Evolutionary conservation across 768 basidiomycete species (phyloP).

Genomic region (Candolleomyces eurysporus): DNA sequence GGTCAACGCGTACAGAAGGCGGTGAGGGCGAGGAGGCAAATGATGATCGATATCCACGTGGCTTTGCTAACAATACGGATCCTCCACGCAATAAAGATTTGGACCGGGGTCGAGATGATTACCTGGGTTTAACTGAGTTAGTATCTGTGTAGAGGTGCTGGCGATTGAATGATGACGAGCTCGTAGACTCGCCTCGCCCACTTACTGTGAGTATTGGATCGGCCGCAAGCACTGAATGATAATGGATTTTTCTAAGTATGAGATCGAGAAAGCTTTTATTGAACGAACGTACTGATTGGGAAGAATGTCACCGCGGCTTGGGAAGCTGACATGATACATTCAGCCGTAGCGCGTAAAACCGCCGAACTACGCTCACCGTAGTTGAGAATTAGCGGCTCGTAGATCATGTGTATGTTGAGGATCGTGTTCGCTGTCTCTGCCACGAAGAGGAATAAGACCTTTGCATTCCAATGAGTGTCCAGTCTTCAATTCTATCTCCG

Average conservation of each 20-base stretch:
- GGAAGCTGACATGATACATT: background rate
- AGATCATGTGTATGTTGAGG: constrained; percentile 34
- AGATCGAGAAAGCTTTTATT: background rate
- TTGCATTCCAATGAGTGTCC: background rate
- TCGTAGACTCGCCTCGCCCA: too few relatives aligned
- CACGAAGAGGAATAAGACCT: constrained; percentile 33
- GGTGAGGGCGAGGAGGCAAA: constrained; percentile 32
- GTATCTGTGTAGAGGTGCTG: background rate
- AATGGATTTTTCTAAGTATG: background rate
- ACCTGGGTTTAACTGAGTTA: constrained; percentile 23
- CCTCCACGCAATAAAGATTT: constrained; percentile 45
- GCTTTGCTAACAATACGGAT: constrained; percentile 40
- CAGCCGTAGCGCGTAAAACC: background rate
- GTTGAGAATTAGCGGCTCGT: constrained; percentile 36
- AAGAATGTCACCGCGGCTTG: constrained; percentile 21
- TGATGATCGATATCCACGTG: constrained; percentile 28
- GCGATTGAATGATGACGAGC: background rate
- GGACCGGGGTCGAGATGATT: constrained; percentile 44
- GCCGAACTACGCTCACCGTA: constrained; percentile 24
- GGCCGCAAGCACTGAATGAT: constrained; percentile 25
- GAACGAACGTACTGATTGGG: constrained; percentile 24
- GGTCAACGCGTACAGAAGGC: constrained; percentile 28
- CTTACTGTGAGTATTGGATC: constrained; percentile 13
- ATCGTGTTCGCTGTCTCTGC: constrained; percentile 36
- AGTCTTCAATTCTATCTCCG: background rate